Percentiles rank a stretch among this genome's conserved stretches.
phyloP scores from a whole-genome alignment of 306 rosid species.

The Quercus robur region DNA sequence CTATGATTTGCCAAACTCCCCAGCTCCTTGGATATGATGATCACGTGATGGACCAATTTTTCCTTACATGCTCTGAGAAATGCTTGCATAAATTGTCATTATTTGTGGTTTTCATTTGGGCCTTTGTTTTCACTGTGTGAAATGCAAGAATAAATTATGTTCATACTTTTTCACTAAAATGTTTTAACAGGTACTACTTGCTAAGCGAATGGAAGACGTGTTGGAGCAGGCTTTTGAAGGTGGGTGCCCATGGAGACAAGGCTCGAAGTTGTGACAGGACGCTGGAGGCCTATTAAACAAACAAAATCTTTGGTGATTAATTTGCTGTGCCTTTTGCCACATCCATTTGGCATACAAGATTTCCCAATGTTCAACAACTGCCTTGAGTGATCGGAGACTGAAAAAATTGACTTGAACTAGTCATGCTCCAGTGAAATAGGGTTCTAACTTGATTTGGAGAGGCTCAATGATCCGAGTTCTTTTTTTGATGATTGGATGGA shows the following conservation, averaged over 20 bases:
- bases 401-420: not conserved
- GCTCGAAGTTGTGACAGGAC: conserved; percentile 57
- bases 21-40: not conserved
- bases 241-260: conserved; percentile 81
- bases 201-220: conserved; percentile 81
- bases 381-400: not conserved
- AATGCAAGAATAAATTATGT: not conserved
- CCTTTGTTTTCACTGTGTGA: not conserved
- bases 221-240: conserved; percentile 77
- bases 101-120: conserved; percentile 3
- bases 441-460: not conserved
- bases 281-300: not conserved
- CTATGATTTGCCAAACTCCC: not conserved
- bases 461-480: not conserved
- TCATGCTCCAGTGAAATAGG: not conserved
- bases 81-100: not conserved
- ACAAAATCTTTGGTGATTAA: not conserved
- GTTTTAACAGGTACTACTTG: conserved; percentile 51
- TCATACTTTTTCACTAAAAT: not conserved
- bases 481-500: not conserved
- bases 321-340: not conserved
- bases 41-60: not conserved
- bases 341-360: not conserved
- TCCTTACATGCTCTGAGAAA: not conserved
- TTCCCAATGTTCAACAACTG: not conserved